Base-by-base conservation (phyloP, 805 yeast genomes). In the Myxozyma lipomycoides region DNA sequence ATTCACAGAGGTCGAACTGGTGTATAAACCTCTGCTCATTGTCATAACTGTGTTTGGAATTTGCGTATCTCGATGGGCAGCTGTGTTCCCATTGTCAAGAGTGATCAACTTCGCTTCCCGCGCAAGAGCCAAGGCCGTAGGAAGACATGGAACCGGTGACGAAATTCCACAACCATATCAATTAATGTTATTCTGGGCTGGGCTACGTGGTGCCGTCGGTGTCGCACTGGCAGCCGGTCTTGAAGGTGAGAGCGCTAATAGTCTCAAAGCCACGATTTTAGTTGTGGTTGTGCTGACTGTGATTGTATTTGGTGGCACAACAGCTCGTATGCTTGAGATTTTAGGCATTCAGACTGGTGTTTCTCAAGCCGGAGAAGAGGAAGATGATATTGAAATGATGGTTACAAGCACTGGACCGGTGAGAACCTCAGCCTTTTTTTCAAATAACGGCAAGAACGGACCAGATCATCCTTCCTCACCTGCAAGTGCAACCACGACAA, bases 121-220 rank as follows among this genome's bases (percentile, higher is more conserved):
- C 44, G 73, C 84, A 10, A 78, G 82, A 59, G 73, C 78, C 24
- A 76, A 77, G 5, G 46, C 51, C 17, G 34, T 26, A 3, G 52
- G 53, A 4, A 65, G 64, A 61, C 23, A 49, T 63, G 24, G 77
- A 9, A 84, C 86, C 1, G 32, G 32, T 9, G 96, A 89, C 61
- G 98, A 93, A 70, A 89, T 93, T 55, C 91, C 96, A 24, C 91
- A 88, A 62, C 86, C 85, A 54, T 93, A 93, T 68, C 98, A 93
- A 70, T 87, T 89, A 86, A 93, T 93, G 98, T 88, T 91, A 44
- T 93, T 93, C 68, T 93, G 99, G 99, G 98, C 98, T 1, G 99
- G 99, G 2, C 74, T 93, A 49, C 77, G 99, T 64, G 99, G 99
- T 53, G 99, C 99, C 1, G 99, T 93, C 32, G 99, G 99, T 59